Percentiles rank a stretch among this genome's conserved stretches.
phyloP scores from a whole-genome alignment of 2,329 filamentous ascomycete genomes.

The Acephala macrosclerotiorum region DNA sequence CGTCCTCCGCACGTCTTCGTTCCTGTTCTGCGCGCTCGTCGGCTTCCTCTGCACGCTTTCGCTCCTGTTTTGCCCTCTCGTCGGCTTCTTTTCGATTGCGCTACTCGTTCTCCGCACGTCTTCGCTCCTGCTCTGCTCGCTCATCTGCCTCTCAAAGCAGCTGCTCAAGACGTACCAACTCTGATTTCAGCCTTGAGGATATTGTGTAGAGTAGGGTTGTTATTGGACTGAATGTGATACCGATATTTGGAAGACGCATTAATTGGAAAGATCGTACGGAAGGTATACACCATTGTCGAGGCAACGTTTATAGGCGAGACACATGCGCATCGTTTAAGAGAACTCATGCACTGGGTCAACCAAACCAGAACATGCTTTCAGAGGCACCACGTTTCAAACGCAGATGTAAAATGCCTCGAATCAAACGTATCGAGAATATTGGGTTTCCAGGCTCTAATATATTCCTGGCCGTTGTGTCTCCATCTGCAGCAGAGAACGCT shows the following conservation, averaged over 20 bases:
- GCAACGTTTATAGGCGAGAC: too few relatives aligned
- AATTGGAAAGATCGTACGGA: too few relatives aligned
- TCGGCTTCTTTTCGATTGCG: slow-evolving; percentile 12
- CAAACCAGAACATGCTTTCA: too few relatives aligned
- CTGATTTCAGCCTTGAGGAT: neutral
- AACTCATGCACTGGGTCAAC: too few relatives aligned
- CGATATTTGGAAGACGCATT: too few relatives aligned
- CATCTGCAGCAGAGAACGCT: too few relatives aligned
- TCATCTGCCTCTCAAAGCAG: slow-evolving; percentile 14
- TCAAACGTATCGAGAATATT: too few relatives aligned
- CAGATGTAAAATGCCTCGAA: too few relatives aligned
- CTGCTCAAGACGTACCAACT: slow-evolving; percentile 52
- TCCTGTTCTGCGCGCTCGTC: neutral
- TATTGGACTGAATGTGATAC: neutral
- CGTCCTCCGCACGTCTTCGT: slow-evolving; percentile 3
- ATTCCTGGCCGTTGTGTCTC: too few relatives aligned
- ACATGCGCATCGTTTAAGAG: too few relatives aligned
- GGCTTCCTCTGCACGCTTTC: slow-evolving; percentile 15
- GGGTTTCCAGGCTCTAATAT: too few relatives aligned
- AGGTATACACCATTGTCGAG: neutral
- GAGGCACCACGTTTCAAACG: too few relatives aligned
- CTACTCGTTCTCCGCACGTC: slow-evolving; percentile 10
- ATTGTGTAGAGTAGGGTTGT: neutral
- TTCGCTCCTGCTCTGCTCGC: slow-evolving; percentile 21
- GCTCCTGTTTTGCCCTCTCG: slow-evolving; percentile 18